Evolutionary conservation across 2,329 filamentous ascomycete species (phyloP), one percentile per base, ranked within the genome.

Genomic region (Clonostachys rhizophaga): DNA sequence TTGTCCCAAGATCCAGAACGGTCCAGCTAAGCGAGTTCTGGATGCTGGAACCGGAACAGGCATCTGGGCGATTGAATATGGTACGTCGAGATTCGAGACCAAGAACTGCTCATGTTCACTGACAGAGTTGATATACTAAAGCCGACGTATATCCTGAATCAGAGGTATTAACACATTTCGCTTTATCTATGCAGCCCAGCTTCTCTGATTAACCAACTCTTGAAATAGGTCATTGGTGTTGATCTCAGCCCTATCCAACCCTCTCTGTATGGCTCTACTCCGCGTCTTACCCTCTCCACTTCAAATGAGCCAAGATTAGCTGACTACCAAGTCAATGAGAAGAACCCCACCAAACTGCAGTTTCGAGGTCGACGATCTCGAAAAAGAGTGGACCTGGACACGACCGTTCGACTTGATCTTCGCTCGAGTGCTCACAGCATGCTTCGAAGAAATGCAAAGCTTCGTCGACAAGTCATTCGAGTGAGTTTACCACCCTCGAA

Each of bases 321-420:
- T 10, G 18, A 10, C 20, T 12, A n/a, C 13, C 12, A 34, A 44
- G 54, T 30, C 4, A 10, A 30, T 6, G 24, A 30, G 24, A 30
- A 30, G 53, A 37, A 68, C 71, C 8, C 72, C 73, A 1, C 65
- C 69, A 1, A 77, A 77, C 49, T 62, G 72, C 40, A 57, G 58
- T n/a, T 77, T 76, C 53, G 65, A 70, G 46, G 56, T 70, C 46
- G 66, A 70, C 47, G 66, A 69, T 47, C 52, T 60, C 2, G 63
- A 65, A 18, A 55, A 61, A 46, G 52, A 55, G 39, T 70, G 67
- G 67, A 60, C 59, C 3, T 68, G 53, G 42, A 50, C 53, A 3
- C 43, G 51, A 5, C 52, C 55, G 2, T 67, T 68, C 40, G 67
- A 70, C 47, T 67, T 61, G 47, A 64, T 69, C 45, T 61, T 66